phyloP scores from a whole-genome alignment of 2,329 filamentous ascomycete species.

The Fusarium palustre region DNA sequence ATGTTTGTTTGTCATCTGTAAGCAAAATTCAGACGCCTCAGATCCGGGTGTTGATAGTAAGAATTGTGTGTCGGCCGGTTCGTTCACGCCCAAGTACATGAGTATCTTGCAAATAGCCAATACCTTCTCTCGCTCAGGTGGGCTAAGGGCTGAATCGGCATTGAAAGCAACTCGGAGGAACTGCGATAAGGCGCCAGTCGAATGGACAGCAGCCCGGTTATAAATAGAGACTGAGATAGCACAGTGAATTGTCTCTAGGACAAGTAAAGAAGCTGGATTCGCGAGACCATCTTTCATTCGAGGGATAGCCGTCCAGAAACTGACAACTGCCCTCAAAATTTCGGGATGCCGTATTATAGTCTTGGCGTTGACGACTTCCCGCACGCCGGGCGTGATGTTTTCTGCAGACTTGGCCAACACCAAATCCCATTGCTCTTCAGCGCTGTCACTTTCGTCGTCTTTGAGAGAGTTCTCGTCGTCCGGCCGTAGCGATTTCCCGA shows the following conservation, averaged over 20 bases:
- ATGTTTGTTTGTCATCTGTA: conserved; percentile 79
- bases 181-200: conserved; percentile 75
- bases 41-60: conserved; percentile 68
- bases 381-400: conserved; percentile 56
- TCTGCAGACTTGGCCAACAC: conserved; percentile 54
- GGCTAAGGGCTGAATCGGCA: conserved; percentile 61
- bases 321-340: conserved; percentile 70
- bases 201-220: conserved; percentile 78
- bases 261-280: conserved; percentile 69
- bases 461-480: conserved; percentile 46
- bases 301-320: conserved; percentile 73
- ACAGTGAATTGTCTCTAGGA: conserved; percentile 72
- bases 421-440: conserved; percentile 55
- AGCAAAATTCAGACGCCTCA: conserved; percentile 73
- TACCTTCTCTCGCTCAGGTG: conserved; percentile 69
- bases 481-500: conserved; percentile 53
- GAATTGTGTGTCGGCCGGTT: conserved; percentile 84
- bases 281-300: conserved; percentile 57
- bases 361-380: conserved; percentile 62
- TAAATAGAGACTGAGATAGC: conserved; percentile 71
- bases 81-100: conserved; percentile 80
- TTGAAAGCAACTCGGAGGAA: conserved; percentile 73
- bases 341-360: conserved; percentile 70
- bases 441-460: conserved; percentile 49
- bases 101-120: conserved; percentile 75